Percentiles rank a stretch among this genome's conserved stretches.
phyloP scores from a whole-genome alignment of 2,329 filamentous ascomycete genomes.

The Proliferodiscus dingleyae region DNA sequence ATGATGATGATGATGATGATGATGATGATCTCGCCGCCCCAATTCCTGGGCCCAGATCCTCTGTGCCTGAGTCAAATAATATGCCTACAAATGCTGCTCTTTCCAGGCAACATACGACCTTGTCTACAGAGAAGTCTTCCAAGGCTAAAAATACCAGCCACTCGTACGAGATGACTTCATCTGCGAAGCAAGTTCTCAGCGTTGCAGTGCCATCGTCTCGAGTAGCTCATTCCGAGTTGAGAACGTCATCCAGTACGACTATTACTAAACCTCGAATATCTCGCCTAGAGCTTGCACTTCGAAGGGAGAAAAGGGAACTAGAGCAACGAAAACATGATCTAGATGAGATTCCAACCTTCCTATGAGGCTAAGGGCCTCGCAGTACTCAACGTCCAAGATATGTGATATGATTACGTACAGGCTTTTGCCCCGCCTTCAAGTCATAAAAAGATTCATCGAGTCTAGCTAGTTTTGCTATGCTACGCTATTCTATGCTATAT shows the following conservation, averaged over 20 bases:
- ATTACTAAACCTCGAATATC: constrained; percentile 6
- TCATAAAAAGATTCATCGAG: neutral
- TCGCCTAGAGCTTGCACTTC: constrained; percentile 19
- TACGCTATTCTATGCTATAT: too few relatives aligned
- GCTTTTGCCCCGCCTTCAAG: too few relatives aligned
- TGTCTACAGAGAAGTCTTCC: neutral
- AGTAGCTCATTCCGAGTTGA: neutral
- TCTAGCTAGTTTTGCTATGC: neutral
- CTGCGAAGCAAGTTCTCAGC: neutral
- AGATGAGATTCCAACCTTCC: constrained; percentile 25
- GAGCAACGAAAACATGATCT: constrained; percentile 17
- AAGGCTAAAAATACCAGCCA: too few relatives aligned
- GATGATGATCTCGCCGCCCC: constrained; percentile 29
- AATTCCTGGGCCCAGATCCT: constrained; percentile 20
- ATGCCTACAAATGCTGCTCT: neutral
- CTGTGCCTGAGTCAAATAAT: neutral
- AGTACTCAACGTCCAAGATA: neutral
- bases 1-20: constrained; percentile 26
- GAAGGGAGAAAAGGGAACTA: constrained; percentile 19
- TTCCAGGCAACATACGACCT: neutral
- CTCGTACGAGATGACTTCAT: neutral
- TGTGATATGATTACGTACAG: too few relatives aligned
- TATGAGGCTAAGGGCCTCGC: constrained; percentile 8
- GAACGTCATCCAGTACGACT: neutral
- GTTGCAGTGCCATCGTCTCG: neutral